Evolutionary conservation across 805 yeast species (phyloP), one percentile per base, ranked within the genome.

Genomic region (Metschnikowia reukaufii): DNA sequence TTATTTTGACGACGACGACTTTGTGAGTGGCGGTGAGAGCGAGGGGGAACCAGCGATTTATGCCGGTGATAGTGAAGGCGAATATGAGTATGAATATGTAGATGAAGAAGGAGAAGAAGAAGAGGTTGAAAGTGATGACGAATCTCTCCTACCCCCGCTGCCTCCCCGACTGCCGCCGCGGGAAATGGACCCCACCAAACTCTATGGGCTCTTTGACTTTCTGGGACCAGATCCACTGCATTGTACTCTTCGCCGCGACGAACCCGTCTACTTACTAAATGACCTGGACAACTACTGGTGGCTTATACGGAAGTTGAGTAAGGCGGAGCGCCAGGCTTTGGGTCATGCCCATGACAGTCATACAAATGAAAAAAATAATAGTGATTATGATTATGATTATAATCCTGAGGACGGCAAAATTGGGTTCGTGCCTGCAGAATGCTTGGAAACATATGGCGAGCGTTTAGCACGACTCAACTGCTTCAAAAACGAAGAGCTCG

Each of bases 211-310:
- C 27, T 88, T 86, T 57, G 90, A 90, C 42, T 92, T 94, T 58
- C 77, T 76, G 42, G 98, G 97, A 1, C 96, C 96, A 4, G 97
- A 90, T 61, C 90, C 92, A 4, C 88, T 94, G 38, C 99, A 92
- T 67, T 86, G 96, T 55, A 82, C 85, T 48, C 74, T 92, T 9
- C 63, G 70, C 17, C 82, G 88, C 54, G 91, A 92, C 60, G 96
- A 89, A 58, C 83, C 95, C 1, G 92, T 95, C 52, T 72, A 79
- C 36, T 68, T 94, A 16, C 68, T 94, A 30, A 90, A 89, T 61
- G 99, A 94, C 61, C 83, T 86, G 40, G 97, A 94, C 66, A 79
- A 88, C 50, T 94, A 94, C 67, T 94, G 99, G 99, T 94, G 99
- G 98, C 72, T 92, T 9, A 92, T 94, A 23, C 64, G 71, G 23